Conservation (phyloP, 257 asterid genomes). For the Rauvolfia tetraphylla region DNA sequence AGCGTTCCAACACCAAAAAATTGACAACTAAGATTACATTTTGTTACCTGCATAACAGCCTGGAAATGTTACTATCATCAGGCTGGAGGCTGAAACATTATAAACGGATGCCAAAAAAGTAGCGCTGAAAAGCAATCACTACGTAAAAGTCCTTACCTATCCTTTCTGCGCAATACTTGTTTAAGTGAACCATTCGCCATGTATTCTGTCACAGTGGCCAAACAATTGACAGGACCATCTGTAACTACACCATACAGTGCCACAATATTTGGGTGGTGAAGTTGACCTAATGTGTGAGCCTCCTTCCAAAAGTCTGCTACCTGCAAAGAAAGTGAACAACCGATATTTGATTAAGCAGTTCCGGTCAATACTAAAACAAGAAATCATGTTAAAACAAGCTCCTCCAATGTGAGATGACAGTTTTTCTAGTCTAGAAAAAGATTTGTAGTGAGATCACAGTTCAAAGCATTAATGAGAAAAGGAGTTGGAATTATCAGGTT, state of each 20-base stretch:
- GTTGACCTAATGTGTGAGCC: slow-evolving; percentile 30
- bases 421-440: background rate
- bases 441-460: background rate
- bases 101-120: background rate
- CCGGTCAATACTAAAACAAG: background rate
- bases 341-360: background rate
- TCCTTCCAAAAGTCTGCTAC: slow-evolving; percentile 38
- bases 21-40: background rate
- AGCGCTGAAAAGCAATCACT: background rate
- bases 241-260: slow-evolving; percentile 31
- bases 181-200: slow-evolving; percentile 36
- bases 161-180: slow-evolving; percentile 27
- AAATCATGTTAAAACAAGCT: background rate
- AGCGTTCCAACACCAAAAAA: background rate
- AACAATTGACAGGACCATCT: slow-evolving; percentile 25
- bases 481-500: background rate
- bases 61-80: background rate
- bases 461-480: background rate
- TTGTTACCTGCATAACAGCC: background rate
- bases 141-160: slow-evolving; percentile 17
- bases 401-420: background rate
- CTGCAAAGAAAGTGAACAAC: slow-evolving; percentile 11
- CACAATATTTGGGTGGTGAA: slow-evolving; percentile 34
- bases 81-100: background rate
- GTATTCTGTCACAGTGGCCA: slow-evolving; percentile 36